Evolutionary conservation across 495 filamentous ascomycete genomes (phyloP).

Genomic region (Hypomontagnella submonticulosa): DNA sequence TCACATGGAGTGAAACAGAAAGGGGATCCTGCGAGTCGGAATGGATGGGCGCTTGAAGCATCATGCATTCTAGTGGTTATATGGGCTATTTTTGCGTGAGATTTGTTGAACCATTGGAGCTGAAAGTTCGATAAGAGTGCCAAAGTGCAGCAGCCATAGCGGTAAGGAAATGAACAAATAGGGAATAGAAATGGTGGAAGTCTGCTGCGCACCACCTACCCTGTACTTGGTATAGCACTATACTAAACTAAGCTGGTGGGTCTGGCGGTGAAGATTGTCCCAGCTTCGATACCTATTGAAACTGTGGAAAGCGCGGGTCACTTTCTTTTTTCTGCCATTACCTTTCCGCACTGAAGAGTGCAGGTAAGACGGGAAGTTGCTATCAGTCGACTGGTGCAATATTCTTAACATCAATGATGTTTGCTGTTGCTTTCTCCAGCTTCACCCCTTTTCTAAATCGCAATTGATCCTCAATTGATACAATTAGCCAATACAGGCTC

Average conservation of each 20-base stretch:
- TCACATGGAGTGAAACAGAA: conserved; percentile 22
- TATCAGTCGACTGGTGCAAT: conserved; percentile 25
- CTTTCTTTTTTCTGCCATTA: conserved; percentile 36
- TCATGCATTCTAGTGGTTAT: conserved; percentile 22
- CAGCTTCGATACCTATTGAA: conserved; percentile 12
- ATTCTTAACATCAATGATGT: conserved; percentile 9
- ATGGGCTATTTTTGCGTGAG: conserved; percentile 20
- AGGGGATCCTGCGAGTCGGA: conserved; percentile 27
- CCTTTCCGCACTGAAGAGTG: conserved; percentile 19
- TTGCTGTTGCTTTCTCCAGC: neutral
- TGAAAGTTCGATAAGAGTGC: conserved; percentile 12
- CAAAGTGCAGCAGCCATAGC: conserved; percentile 33
- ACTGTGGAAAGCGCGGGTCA: conserved; percentile 15
- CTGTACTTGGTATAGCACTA: neutral
- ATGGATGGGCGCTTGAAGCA: conserved; percentile 35
- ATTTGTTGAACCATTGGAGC: conserved; percentile 17
- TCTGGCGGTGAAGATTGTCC: conserved; percentile 39
- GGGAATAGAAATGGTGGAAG: conserved; percentile 1
- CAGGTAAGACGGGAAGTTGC: neutral
- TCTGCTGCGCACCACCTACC: neutral
- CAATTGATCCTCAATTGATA: conserved; percentile 11
- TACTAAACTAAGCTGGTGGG: conserved; percentile 21
- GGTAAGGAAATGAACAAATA: conserved; percentile 15
- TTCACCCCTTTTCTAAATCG: conserved; percentile 1
- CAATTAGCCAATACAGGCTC: neutral